Evolutionary conservation across 2,329 filamentous ascomycete species (phyloP).

Genomic region (Ophiosphaerella herpotricha): DNA sequence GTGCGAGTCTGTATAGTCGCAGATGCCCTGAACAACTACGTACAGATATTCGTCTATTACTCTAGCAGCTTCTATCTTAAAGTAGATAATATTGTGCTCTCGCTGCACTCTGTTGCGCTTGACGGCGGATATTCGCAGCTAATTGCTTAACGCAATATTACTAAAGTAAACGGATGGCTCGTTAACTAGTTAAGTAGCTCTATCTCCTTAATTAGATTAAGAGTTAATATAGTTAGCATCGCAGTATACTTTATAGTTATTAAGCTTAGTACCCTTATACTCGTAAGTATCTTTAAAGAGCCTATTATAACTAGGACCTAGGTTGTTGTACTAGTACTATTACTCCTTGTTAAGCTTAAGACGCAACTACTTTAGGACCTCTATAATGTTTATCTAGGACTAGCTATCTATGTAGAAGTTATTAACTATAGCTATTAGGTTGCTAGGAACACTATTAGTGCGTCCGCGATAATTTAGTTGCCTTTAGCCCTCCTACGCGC

Average conservation of each 20-base stretch:
- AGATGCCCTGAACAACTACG: constrained; percentile 25
- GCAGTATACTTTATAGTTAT: constrained; percentile 13
- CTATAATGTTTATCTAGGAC: constrained; percentile 11
- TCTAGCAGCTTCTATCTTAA: constrained; percentile 30
- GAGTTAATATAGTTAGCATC: constrained; percentile 2
- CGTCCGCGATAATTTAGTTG: constrained; percentile 12
- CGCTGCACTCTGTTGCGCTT: constrained; percentile 14
- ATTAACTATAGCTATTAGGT: constrained; percentile 11
- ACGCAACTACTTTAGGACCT: constrained; percentile 12
- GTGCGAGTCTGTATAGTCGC: constrained; percentile 28
- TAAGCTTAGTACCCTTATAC: constrained; percentile 6
- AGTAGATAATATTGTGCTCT: constrained; percentile 21
- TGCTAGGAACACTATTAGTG: constrained; percentile 11
- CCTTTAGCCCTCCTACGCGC: constrained; percentile 16
- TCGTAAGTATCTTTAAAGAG: constrained; percentile 11
- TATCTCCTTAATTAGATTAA: constrained; percentile 3
- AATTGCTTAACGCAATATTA: constrained; percentile 24
- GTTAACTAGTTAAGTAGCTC: constrained; percentile 7
- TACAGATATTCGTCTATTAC: constrained; percentile 17
- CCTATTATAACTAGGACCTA: constrained; percentile 8
- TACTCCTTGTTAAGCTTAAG: constrained; percentile 11
- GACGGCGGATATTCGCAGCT: constrained; percentile 16
- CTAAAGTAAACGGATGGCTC: constrained; percentile 20
- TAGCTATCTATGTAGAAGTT: constrained; percentile 8
- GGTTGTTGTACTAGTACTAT: constrained; percentile 10